A percentile compares a stretch with the other conserved stretches of the same genome.
These are phyloP conservation scores for Isoetes engelmannii DNA, from an alignment of 83 land plant species.

Conservation along the genomic window DNA sequence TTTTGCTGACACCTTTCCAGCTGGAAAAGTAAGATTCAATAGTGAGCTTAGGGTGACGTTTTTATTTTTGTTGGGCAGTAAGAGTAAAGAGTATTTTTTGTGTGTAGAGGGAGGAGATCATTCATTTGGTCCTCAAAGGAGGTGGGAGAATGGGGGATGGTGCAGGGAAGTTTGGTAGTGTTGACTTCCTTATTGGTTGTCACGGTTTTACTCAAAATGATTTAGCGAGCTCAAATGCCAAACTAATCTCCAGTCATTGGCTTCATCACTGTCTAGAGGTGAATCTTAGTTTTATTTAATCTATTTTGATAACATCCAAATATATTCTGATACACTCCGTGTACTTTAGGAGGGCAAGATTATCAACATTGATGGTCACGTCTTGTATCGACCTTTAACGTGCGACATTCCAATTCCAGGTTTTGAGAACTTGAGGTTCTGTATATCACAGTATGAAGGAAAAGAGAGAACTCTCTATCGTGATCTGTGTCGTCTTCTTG, in stretches of 20 bases:
- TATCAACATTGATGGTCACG: slow-evolving; percentile 65
- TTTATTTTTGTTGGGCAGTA: neutral
- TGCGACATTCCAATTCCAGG: slow-evolving; percentile 80
- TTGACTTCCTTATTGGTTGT: slow-evolving; percentile 48
- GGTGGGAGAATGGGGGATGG: slow-evolving; percentile 55
- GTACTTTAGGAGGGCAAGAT: slow-evolving; percentile 55
- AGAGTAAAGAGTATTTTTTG: neutral
- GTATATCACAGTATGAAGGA: slow-evolving; percentile 83
- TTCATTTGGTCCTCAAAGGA: slow-evolving; percentile 57
- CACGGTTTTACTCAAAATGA: slow-evolving; percentile 45
- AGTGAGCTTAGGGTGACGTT: neutral
- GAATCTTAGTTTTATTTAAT: slow-evolving; percentile 6
- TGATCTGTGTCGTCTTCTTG: slow-evolving; percentile 65
- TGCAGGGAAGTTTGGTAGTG: slow-evolving; percentile 16
- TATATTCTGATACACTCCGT: neutral
- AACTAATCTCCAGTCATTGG: slow-evolving; percentile 75
- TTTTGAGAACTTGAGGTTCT: slow-evolving; percentile 57
- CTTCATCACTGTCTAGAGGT: slow-evolving; percentile 70
- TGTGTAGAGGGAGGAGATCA: slow-evolving; percentile 60
- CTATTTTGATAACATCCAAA: neutral
- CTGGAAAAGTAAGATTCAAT: slow-evolving; percentile 4
- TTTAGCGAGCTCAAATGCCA: slow-evolving; percentile 15
- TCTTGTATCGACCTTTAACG: slow-evolving; percentile 70
- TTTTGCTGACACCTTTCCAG: slow-evolving; percentile 10
- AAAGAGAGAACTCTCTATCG: slow-evolving; percentile 63